Percentiles rank a stretch among this genome's conserved stretches.
These are phyloP conservation scores for Evernia prunastri DNA, from an alignment of 495 filamentous ascomycete species.

Conservation along the genomic window DNA sequence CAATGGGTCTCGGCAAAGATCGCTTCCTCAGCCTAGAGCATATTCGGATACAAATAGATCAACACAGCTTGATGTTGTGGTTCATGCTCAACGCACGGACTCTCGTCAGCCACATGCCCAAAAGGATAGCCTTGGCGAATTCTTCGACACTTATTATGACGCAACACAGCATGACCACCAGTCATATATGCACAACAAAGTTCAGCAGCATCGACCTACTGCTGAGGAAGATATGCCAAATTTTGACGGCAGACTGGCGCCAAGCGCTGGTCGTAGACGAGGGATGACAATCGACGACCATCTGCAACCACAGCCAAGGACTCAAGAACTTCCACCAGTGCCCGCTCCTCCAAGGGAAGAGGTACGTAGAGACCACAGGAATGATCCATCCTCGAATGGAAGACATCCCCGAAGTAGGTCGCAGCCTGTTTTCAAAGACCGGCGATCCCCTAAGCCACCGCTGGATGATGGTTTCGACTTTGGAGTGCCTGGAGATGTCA, in stretches of 20 bases:
- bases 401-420: slow-evolving; percentile 51
- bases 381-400: slow-evolving; percentile 31
- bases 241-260: slow-evolving; percentile 58
- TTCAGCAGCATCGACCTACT: not conserved
- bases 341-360: slow-evolving; percentile 5
- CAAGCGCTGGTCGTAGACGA: slow-evolving; percentile 28
- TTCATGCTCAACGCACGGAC: slow-evolving; percentile 16
- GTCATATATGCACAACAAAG: not conserved
- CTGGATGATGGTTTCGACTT: slow-evolving; percentile 53
- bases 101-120: slow-evolving; percentile 22
- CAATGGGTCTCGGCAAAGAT: not conserved
- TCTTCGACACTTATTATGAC: slow-evolving; percentile 25
- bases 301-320: slow-evolving; percentile 31
- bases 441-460: slow-evolving; percentile 46
- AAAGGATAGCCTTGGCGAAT: slow-evolving; percentile 22
- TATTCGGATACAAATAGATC: slow-evolving; percentile 11
- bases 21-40: not conserved
- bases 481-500: slow-evolving; percentile 60
- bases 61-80: slow-evolving; percentile 21
- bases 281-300: slow-evolving; percentile 46
- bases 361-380: not conserved
- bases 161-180: slow-evolving; percentile 11
- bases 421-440: slow-evolving; percentile 57
- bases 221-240: slow-evolving; percentile 59
- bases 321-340: slow-evolving; percentile 20